Conservation (phyloP, 257 asterid species). For the Eustoma russellianum region DNA sequence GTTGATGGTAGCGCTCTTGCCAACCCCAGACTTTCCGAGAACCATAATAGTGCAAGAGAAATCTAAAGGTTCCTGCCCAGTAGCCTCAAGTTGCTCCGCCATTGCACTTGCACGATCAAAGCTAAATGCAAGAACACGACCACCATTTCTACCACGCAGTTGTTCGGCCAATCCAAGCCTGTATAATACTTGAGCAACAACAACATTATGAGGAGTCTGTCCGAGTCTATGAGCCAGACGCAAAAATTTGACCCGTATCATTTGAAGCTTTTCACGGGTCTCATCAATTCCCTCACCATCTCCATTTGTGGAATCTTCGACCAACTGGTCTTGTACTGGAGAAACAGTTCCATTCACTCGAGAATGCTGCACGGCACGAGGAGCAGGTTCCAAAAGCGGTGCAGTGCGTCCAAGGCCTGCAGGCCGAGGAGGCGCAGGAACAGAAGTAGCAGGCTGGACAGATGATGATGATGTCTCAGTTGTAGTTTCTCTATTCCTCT, state of each 20-base stretch:
- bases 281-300: conserved; percentile 92
- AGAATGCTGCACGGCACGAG: conserved; percentile 69
- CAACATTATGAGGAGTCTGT: conserved; percentile 96
- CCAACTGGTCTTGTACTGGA: conserved; percentile 49
- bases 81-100: conserved; percentile 98
- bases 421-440: conserved; percentile 47
- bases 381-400: conserved; percentile 60
- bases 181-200: conserved; percentile 95
- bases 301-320: conserved; percentile 62
- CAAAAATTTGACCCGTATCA: conserved; percentile 92
- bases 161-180: conserved; percentile 97
- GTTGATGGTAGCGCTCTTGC: conserved; percentile 96
- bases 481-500: conserved; percentile 26
- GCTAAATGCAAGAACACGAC: conserved; percentile 83
- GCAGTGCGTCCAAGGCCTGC: conserved; percentile 96
- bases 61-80: conserved; percentile 89
- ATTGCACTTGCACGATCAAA: conserved; percentile 98
- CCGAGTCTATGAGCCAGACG: conserved; percentile 97
- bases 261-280: conserved; percentile 98
- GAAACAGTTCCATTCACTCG: conserved; percentile 75
- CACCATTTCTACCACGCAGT: conserved; percentile 84
- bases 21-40: conserved; percentile 95
- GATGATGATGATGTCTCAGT: conserved; percentile 31
- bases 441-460: conserved; percentile 20
- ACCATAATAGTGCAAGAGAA: conserved; percentile 98